Percentiles rank a stretch among this genome's conserved stretches.
These are phyloP conservation scores for Candida mesenterica DNA, from an alignment of 1,139 yeast genomes.

Conservation along the genomic window DNA sequence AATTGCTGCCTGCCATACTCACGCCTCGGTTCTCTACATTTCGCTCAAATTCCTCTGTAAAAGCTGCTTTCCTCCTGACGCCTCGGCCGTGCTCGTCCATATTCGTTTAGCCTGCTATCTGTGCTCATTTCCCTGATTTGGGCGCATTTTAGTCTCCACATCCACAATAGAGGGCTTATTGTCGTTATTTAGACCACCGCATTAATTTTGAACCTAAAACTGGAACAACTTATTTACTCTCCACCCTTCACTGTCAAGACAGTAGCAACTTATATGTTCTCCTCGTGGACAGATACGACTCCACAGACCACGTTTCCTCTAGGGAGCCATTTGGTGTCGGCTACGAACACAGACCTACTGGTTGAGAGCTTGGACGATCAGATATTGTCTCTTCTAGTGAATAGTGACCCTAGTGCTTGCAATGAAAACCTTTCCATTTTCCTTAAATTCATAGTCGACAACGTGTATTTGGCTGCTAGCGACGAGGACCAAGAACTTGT, in stretches of 20 bases:
- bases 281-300: slow-evolving; percentile 1
- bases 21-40: no score
- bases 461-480: slow-evolving; percentile 18
- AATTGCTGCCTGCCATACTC: no score
- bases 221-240: no score
- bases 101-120: background rate
- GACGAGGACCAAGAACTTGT: slow-evolving; percentile 9
- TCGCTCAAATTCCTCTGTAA: no score
- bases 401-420: slow-evolving; percentile 42
- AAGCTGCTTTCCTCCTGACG: no score
- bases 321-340: background rate
- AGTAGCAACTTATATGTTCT: background rate
- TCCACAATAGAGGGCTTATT: no score
- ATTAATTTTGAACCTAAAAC: no score
- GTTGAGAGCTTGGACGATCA: slow-evolving; percentile 4
- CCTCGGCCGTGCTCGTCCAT: no score
- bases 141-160: no score
- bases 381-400: slow-evolving; percentile 19
- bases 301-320: slow-evolving; percentile 9
- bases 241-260: no score
- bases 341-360: background rate
- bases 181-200: background rate
- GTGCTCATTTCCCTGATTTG: background rate
- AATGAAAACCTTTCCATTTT: slow-evolving; percentile 38
- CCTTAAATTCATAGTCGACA: slow-evolving; percentile 37